A percentile compares a stretch with the other conserved stretches of the same genome.
These are phyloP conservation scores for Acanthamoeba lenticulata DNA, from an alignment of 208 protist species.

Conservation along the genomic window DNA sequence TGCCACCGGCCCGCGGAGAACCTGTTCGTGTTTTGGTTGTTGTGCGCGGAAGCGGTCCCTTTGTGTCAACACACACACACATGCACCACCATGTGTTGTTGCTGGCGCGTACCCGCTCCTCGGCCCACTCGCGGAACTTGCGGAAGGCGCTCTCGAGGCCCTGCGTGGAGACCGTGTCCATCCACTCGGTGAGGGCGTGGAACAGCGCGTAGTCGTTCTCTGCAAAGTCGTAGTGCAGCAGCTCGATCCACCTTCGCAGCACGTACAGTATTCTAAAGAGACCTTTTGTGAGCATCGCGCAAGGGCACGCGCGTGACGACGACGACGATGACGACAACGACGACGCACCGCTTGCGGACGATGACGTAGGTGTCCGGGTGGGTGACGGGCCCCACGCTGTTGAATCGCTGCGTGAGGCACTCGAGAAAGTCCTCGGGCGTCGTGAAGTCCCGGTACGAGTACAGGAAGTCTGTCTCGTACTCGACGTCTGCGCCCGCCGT, in stretches of 20 bases:
- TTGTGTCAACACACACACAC: too few species aligned
- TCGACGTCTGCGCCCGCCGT: background rate
- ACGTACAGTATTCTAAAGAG: constrained; percentile 5
- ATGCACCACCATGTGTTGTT: too few species aligned
- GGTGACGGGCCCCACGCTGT: constrained; percentile 38
- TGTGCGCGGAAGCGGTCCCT: background rate
- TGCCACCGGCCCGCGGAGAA: background rate
- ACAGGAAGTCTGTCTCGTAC: constrained; percentile 55
- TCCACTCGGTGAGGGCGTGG: constrained; percentile 2
- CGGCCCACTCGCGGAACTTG: constrained; percentile 1
- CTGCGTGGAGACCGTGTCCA: constrained; percentile 27
- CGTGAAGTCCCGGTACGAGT: constrained; percentile 31
- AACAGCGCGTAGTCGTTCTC: constrained; percentile 52
- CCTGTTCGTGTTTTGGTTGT: too few species aligned
- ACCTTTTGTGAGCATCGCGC: background rate
- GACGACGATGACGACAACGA: too few species aligned
- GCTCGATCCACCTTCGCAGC: constrained; percentile 20
- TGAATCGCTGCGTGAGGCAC: constrained; percentile 55
- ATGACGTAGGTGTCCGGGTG: constrained; percentile 23
- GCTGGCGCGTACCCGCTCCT: background rate
- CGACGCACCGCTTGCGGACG: constrained; percentile 24
- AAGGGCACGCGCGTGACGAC: background rate
- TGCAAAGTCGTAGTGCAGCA: constrained; percentile 45
- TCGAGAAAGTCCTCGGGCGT: background rate
- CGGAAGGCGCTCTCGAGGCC: constrained; percentile 8